Evolutionary conservation across 2,329 filamentous ascomycete genomes (phyloP).

Genomic region (Neodidymelliopsis sp.): DNA sequence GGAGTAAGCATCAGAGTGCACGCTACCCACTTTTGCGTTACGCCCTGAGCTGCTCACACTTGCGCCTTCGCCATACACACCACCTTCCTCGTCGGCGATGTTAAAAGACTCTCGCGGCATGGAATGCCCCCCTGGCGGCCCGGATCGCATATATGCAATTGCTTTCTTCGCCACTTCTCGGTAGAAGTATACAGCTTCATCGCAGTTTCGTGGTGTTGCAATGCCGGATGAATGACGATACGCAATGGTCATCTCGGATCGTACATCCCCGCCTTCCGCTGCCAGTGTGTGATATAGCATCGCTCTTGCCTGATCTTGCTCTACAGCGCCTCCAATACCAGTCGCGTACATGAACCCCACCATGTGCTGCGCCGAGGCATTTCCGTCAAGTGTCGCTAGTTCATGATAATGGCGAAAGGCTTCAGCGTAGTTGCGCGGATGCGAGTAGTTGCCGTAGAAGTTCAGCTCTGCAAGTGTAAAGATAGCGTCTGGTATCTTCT

Average conservation of each 20-base stretch:
- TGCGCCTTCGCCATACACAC: conserved; percentile 93
- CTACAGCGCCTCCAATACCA: conserved; percentile 81
- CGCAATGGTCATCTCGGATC: conserved; percentile 92
- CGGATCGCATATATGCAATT: conserved; percentile 84
- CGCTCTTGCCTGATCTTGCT: conserved; percentile 87
- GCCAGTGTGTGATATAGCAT: conserved; percentile 95
- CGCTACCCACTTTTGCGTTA: conserved; percentile 76
- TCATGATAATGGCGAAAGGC: conserved; percentile 84
- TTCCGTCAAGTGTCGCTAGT: conserved; percentile 79
- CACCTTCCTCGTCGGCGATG: conserved; percentile 88
- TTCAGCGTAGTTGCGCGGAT: conserved; percentile 79
- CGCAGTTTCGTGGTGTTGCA: conserved; percentile 84
- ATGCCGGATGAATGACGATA: conserved; percentile 87
- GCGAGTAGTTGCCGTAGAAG: conserved; percentile 92
- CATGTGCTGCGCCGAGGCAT: conserved; percentile 95
- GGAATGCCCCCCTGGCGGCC: conserved; percentile 84
- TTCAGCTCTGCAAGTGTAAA: conserved; percentile 93
- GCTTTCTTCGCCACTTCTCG: conserved; percentile 93
- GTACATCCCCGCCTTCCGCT: conserved; percentile 79
- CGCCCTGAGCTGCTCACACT: conserved; percentile 86
- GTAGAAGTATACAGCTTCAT: conserved; percentile 86
- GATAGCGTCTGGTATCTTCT: conserved; percentile 78
- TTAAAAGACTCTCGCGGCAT: conserved; percentile 81
- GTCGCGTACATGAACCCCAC: conserved; percentile 95
- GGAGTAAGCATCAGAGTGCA: conserved; percentile 81